A percentile compares a stretch with the other conserved stretches of the same genome.
phyloP scores from a whole-genome alignment of 2,329 filamentous ascomycete genomes.

The Diaporthe aspalathi region DNA sequence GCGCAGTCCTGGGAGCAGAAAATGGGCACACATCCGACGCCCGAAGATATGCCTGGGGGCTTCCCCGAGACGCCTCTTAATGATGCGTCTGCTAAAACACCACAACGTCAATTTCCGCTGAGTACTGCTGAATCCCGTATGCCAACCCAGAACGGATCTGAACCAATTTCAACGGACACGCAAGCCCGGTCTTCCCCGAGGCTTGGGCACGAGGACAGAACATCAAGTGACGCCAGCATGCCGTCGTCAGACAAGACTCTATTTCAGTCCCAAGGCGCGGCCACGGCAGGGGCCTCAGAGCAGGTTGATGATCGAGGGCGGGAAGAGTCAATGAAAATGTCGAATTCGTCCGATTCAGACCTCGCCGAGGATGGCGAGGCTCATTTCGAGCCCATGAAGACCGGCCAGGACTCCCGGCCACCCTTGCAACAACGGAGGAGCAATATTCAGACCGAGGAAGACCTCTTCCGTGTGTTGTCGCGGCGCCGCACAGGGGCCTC shows the following conservation, averaged over 20 bases:
- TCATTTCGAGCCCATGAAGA: slow-evolving; percentile 16
- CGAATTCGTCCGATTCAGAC: slow-evolving; percentile 20
- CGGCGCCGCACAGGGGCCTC: slow-evolving; percentile 57
- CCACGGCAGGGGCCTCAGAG: background rate
- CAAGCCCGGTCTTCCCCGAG: background rate
- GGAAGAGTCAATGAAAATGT: background rate
- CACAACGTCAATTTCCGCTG: background rate
- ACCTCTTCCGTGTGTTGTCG: slow-evolving; percentile 62
- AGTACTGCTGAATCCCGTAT: background rate
- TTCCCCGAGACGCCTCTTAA: slow-evolving; percentile 27
- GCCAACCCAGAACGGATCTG: background rate
- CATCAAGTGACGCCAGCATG: slow-evolving; percentile 4
- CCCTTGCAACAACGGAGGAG: background rate
- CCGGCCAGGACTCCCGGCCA: slow-evolving; percentile 3
- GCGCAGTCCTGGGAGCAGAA: background rate
- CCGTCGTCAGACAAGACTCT: slow-evolving; percentile 15
- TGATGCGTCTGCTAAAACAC: background rate
- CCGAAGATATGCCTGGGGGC: slow-evolving; percentile 16
- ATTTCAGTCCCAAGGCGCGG: background rate
- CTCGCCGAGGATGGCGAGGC: background rate
- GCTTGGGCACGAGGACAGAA: background rate
- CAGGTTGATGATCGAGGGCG: background rate
- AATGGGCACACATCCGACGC: slow-evolving; percentile 15
- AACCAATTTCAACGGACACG: background rate
- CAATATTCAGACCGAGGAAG: slow-evolving; percentile 57